Evolutionary conservation across 2,329 filamentous ascomycete genomes (phyloP).

Genomic region (Trichoderma simmonsii): DNA sequence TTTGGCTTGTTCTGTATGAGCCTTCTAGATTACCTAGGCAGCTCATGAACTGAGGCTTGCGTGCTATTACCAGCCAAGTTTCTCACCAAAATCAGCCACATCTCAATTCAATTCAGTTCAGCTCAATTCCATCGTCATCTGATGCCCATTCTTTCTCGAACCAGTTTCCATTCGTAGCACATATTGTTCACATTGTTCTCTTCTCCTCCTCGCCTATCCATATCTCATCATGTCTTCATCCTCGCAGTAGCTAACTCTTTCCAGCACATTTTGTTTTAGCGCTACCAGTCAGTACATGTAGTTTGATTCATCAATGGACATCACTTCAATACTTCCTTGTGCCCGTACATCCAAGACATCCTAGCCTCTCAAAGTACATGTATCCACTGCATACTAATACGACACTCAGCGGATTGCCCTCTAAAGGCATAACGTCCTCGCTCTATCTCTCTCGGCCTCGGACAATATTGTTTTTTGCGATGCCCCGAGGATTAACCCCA

Average conservation of each 20-base stretch:
- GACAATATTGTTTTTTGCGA: not conserved
- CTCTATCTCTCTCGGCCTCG: not conserved
- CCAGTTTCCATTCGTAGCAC: not conserved
- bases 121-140: not conserved
- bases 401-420: not conserved
- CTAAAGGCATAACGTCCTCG: not conserved
- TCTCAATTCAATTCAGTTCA: not conserved
- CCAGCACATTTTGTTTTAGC: not conserved
- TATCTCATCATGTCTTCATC: not conserved
- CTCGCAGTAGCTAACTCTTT: not conserved
- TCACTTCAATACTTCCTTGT: too few species aligned
- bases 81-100: not conserved
- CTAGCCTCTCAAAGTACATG: not conserved
- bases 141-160: not conserved
- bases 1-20: not conserved
- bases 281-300: too few species aligned
- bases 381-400: not conserved
- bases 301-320: too few species aligned
- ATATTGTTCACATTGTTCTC: not conserved
- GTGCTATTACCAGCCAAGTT: not conserved
- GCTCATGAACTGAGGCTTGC: not conserved
- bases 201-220: too few species aligned
- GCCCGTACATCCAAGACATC: not conserved
- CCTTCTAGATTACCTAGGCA: too few species aligned
- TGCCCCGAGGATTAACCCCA: not conserved